Conservation (phyloP, 495 filamentous ascomycete species). For the Talaromyces liani region DNA sequence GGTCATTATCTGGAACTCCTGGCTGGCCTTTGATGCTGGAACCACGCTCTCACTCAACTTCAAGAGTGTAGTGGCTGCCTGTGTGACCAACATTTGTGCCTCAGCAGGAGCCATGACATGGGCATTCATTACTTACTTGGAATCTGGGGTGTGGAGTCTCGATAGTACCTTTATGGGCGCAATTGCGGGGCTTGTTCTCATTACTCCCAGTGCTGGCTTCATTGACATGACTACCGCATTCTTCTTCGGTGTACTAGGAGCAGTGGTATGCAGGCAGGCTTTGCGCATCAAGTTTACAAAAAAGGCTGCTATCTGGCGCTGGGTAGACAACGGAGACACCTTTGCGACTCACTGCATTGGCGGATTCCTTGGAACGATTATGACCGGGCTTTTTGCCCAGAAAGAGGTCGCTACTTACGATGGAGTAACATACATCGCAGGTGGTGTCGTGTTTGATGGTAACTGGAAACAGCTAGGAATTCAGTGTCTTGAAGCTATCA, state of each 20-base stretch:
- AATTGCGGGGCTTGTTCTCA: constrained; percentile 42
- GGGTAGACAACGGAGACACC: constrained; percentile 40
- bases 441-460: constrained; percentile 39
- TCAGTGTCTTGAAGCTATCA: constrained; percentile 38
- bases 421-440: constrained; percentile 27
- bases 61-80: constrained; percentile 38
- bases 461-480: constrained; percentile 46
- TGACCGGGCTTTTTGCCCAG: constrained; percentile 29
- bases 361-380: constrained; percentile 30
- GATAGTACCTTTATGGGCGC: constrained; percentile 44
- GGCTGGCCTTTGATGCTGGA: constrained; percentile 50
- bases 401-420: constrained; percentile 35
- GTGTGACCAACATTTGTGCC: constrained; percentile 43
- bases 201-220: constrained; percentile 40
- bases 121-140: constrained; percentile 36
- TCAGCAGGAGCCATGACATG: constrained; percentile 39
- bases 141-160: constrained; percentile 38
- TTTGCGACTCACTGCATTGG: constrained; percentile 42
- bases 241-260: constrained; percentile 36
- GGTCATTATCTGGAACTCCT: constrained; percentile 47
- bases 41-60: constrained; percentile 38
- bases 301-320: constrained; percentile 20
- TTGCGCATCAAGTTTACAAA: constrained; percentile 41
- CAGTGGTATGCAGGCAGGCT: constrained; percentile 36
- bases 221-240: constrained; percentile 36